Evolutionary conservation across 2,329 filamentous ascomycete genomes (phyloP), one percentile per base, ranked within the genome.

Genomic region (Penicillium sp.): DNA sequence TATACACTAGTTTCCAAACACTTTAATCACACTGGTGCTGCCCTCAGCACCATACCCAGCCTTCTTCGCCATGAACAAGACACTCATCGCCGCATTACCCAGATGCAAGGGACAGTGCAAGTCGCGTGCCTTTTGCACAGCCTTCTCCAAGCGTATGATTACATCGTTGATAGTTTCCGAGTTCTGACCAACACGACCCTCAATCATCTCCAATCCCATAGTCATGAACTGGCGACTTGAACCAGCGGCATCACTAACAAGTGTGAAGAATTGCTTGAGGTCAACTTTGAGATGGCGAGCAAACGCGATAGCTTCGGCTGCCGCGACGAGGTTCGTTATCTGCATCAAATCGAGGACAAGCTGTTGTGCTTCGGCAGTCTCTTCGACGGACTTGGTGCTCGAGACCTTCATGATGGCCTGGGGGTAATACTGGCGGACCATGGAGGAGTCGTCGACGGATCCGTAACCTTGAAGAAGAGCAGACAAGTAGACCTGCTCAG

Each of bases 401-500:
- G 62, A 64, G 6, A 76, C 71, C 18, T 71, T 65, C n/a, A 70
- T 56, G 12, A 80, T 70, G 0, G 77, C 71, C 0, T 73, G 67
- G 15, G 65, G 33, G 47, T 61, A 70, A 69, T 83, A 84, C 45
- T 83, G 74, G 47, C 80, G 79, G 15, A 84, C 79, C 60, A 83
- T 73, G 12, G 78, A 76, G 2, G 81, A 79, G 57, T 84, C 81
- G 58, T 84, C 81, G 46, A 81, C 72, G 12, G 74, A 64, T 0
- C 79, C 76, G 57, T 76, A 84, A 9, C 85, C 86, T 38, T 81
- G 79, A 23, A 80, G 75, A 7, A 87, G 68, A 13, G 79, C 83
- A 26, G 81, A 71, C 50, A 86, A 79, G 65, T 87, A 88, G 26
- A 81, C 77, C 67, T 87, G 84, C 70, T 89, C 86, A 10, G 85